Percentiles rank a stretch among this genome's conserved stretches.
These are phyloP conservation scores for Chlamydomonas applanata DNA, from an alignment of 139 green algal genomes.

Conservation along the genomic window DNA sequence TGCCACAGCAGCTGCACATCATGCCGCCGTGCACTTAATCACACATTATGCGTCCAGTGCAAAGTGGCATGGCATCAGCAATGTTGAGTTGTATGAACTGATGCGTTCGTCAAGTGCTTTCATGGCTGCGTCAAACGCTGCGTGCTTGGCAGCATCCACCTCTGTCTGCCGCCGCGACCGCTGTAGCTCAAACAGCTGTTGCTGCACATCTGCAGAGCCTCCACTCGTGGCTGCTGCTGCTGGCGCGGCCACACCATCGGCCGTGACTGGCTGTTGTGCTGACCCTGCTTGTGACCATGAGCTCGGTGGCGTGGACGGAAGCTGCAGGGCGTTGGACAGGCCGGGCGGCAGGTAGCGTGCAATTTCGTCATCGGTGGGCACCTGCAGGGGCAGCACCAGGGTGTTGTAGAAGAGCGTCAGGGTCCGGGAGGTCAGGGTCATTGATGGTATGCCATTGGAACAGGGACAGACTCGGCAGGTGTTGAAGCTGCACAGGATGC, in stretches of 20 bases:
- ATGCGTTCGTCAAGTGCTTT: slow-evolving; percentile 5
- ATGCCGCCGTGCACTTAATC: too few relatives aligned
- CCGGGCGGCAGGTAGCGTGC: slow-evolving; percentile 22
- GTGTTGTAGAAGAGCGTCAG: too few relatives aligned
- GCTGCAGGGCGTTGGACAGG: background rate
- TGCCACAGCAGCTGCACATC: too few relatives aligned
- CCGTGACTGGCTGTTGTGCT: too few relatives aligned
- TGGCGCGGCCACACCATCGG: background rate
- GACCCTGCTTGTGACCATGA: background rate
- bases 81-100: slow-evolving; percentile 14
- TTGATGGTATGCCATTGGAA: too few relatives aligned
- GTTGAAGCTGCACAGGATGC: too few relatives aligned
- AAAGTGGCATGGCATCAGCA: slow-evolving; percentile 25
- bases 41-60: slow-evolving; percentile 3
- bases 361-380: slow-evolving; percentile 34
- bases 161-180: slow-evolving; percentile 7
- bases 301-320: background rate
- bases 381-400: too few relatives aligned
- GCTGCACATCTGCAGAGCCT: background rate
- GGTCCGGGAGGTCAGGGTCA: too few relatives aligned
- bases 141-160: slow-evolving; percentile 20
- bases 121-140: background rate
- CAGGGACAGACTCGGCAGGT: too few relatives aligned
- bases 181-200: slow-evolving; percentile 13
- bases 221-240: background rate